Conservation (phyloP, 192 early-diverging fungal species). For the Cladochytrium replicatum region DNA sequence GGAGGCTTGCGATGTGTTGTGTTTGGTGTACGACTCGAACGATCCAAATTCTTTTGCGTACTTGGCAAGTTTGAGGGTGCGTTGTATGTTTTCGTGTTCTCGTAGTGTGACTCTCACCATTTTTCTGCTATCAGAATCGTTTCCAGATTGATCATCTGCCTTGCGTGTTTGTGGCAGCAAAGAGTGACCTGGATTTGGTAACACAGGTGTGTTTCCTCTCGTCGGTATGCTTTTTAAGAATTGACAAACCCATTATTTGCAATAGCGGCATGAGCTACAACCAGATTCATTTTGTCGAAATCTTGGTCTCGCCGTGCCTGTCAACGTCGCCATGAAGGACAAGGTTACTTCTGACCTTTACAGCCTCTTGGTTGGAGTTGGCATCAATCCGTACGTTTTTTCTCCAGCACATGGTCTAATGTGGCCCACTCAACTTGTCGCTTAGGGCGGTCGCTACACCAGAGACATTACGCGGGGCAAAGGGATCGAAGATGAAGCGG, state of each 20-base stretch:
- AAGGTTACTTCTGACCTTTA: constrained; percentile 80
- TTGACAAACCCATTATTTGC: too few species aligned
- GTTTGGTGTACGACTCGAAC: constrained; percentile 91
- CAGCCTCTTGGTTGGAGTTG: constrained; percentile 70
- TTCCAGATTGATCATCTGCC: constrained; percentile 79
- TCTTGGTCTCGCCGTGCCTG: constrained; percentile 77
- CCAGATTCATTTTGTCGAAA: constrained; percentile 91
- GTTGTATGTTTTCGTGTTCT: too few species aligned
- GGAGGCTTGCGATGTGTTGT: constrained; percentile 82
- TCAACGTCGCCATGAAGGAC: constrained; percentile 81
- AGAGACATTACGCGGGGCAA: background rate
- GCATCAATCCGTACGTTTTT: constrained; percentile 63
- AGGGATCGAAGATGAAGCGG: background rate
- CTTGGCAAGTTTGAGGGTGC: constrained; percentile 69
- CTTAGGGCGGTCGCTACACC: constrained; percentile 8
- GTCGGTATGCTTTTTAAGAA: too few species aligned
- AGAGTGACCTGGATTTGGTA: constrained; percentile 86
- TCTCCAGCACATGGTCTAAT: too few species aligned
- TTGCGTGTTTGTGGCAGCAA: constrained; percentile 87
- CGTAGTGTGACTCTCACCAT: constrained; percentile 1
- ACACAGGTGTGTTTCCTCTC: constrained; percentile 42
- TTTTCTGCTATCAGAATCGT: constrained; percentile 47
- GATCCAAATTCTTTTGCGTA: constrained; percentile 92
- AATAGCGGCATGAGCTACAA: constrained; percentile 68
- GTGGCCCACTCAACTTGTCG: too few species aligned